Conservation (phyloP, 1,139 yeast species). For the Eremothecium sinecaudum region DNA sequence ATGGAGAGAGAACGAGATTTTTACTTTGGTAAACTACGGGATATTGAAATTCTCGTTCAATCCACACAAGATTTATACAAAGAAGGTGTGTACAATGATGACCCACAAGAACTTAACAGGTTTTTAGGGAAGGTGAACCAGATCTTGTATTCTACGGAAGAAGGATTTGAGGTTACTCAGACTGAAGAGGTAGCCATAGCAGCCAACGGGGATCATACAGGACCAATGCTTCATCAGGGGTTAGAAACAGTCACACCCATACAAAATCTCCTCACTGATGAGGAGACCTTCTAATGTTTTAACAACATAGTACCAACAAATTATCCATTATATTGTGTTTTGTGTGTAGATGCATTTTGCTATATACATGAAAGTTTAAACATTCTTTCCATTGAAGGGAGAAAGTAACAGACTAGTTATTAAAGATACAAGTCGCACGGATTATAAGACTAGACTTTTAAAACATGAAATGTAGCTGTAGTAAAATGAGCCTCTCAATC, state of each 20-base stretch:
- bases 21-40: slow-evolving; percentile 81
- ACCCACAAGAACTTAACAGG: slow-evolving; percentile 31
- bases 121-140: slow-evolving; percentile 58
- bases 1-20: slow-evolving; percentile 76
- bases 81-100: slow-evolving; percentile 31
- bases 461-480: too few relatives aligned
- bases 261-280: slow-evolving; percentile 28
- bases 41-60: slow-evolving; percentile 73
- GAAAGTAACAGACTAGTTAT: too few relatives aligned
- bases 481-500: too few relatives aligned
- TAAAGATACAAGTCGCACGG: too few relatives aligned
- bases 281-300: slow-evolving; percentile 26
- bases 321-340: background rate
- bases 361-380: slow-evolving; percentile 6
- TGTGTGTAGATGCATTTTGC: slow-evolving; percentile 5
- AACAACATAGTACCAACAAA: too few relatives aligned
- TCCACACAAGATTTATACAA: slow-evolving; percentile 46
- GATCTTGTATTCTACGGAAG: slow-evolving; percentile 72
- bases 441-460: too few relatives aligned
- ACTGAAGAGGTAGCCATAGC: slow-evolving; percentile 27
- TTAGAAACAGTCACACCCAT: slow-evolving; percentile 9
- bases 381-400: too few relatives aligned
- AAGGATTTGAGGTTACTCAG: slow-evolving; percentile 51
- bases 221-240: slow-evolving; percentile 1
- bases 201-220: slow-evolving; percentile 6